Percentiles rank a stretch among this genome's conserved stretches.
Conservation (phyloP, 75 land plant genomes). For the Pseudotsuga menziesii region DNA sequence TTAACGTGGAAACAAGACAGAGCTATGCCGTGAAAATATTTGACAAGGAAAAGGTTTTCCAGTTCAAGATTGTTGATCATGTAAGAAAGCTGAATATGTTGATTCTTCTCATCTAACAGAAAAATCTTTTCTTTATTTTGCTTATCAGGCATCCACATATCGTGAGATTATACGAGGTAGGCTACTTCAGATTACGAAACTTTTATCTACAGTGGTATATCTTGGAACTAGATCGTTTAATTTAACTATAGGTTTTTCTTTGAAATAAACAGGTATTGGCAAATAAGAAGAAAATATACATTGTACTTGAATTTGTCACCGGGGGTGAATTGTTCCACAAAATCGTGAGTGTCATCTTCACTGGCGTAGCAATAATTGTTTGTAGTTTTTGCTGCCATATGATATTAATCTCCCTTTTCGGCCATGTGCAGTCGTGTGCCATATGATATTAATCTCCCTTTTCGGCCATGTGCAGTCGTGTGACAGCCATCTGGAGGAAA, state of each 20-base stretch:
- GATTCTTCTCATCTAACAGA: too few relatives aligned
- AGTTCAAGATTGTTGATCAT: conserved; percentile 61
- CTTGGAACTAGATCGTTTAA: too few relatives aligned
- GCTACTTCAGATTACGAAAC: background rate
- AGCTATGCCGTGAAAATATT: conserved; percentile 51
- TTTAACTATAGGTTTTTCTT: too few relatives aligned
- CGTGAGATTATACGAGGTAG: conserved; percentile 67
- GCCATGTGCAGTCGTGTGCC: too few relatives aligned
- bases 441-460: too few relatives aligned
- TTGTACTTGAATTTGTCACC: conserved; percentile 67
- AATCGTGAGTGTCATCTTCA: conserved; percentile 42
- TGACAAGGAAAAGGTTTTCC: conserved; percentile 43
- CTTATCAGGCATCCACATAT: conserved; percentile 65
- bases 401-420: too few relatives aligned
- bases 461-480: too few relatives aligned
- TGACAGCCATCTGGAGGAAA: too few relatives aligned
- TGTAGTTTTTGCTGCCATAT: too few relatives aligned
- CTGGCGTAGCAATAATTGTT: background rate
- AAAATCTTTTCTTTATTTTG: background rate
- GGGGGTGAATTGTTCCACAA: conserved; percentile 79
- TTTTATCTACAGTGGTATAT: too few relatives aligned
- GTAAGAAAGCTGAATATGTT: conserved; percentile 5
- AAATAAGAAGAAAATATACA: conserved; percentile 80
- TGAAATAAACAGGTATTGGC: conserved; percentile 51
- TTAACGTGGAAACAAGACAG: conserved; percentile 44